Percentiles rank a stretch among this genome's conserved stretches.
Conservation (phyloP, 768 basidiomycete genomes). For the Kockovaella imperatae region DNA sequence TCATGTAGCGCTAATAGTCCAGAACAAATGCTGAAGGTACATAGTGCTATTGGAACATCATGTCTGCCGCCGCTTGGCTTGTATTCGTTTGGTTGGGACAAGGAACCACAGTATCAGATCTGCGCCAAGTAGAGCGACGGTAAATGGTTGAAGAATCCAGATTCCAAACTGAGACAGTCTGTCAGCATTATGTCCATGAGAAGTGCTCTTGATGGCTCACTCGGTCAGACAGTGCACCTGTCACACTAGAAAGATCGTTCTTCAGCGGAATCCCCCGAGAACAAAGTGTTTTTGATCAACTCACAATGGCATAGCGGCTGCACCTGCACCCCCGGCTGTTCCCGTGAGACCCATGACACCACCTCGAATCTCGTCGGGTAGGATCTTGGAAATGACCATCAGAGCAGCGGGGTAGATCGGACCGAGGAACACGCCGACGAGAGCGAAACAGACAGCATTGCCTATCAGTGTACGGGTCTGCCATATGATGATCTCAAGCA, state of each 20-base stretch:
- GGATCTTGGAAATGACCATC: conserved; percentile 53
- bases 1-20: too few species aligned
- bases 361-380: conserved; percentile 62
- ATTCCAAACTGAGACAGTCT: neutral
- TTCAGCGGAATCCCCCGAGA: too few species aligned
- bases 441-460: conserved; percentile 55
- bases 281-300: neutral
- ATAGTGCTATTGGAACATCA: neutral
- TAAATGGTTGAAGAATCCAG: conserved; percentile 3
- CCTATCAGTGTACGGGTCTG: conserved; percentile 57
- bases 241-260: too few species aligned
- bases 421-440: conserved; percentile 61
- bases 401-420: conserved; percentile 58
- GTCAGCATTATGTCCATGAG: too few species aligned
- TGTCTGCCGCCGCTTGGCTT: neutral
- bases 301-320: conserved; percentile 34
- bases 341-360: conserved; percentile 46
- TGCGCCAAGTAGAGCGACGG: conserved; percentile 1
- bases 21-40: neutral
- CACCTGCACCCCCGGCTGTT: conserved; percentile 30
- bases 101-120: conserved; percentile 3
- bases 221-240: too few species aligned
- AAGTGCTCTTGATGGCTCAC: too few species aligned
- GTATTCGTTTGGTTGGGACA: neutral
- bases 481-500: conserved; percentile 60